These are phyloP conservation scores for Neonectria hederae DNA, from an alignment of 2,329 filamentous ascomycete genomes.

Conservation along the genomic window DNA sequence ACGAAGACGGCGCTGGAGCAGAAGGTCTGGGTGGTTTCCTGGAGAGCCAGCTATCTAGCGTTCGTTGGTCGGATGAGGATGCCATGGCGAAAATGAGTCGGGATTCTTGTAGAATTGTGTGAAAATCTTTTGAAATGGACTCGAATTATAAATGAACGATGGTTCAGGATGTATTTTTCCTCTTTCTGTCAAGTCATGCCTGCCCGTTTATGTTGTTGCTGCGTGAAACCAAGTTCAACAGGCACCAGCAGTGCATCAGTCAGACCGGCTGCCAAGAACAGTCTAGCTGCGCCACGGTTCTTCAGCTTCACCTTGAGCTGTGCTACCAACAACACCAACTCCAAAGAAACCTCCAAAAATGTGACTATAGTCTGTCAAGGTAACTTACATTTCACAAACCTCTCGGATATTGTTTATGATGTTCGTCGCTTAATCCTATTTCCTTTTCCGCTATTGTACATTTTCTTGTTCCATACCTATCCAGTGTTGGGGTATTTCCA, in stretches of 20 bases:
- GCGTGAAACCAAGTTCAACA: constrained; percentile 22
- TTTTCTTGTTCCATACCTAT: not conserved
- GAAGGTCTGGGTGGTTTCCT: constrained; percentile 19
- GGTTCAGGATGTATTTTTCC: not conserved
- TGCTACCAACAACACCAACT: not conserved
- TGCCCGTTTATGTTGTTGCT: not conserved
- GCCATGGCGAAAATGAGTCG: constrained; percentile 2
- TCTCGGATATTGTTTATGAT: not conserved
- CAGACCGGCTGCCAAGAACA: constrained; percentile 10
- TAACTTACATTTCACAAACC: not conserved
- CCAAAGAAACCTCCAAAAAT: too few species aligned
- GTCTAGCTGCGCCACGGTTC: constrained; percentile 9
- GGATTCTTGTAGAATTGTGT: too few species aligned
- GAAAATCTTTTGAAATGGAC: not conserved
- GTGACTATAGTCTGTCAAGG: too few species aligned
- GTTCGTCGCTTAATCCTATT: not conserved
- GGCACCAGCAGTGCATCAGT: constrained; percentile 32
- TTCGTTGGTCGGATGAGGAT: constrained; percentile 35
- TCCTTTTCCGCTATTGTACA: constrained; percentile 16
- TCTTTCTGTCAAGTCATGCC: constrained; percentile 3
- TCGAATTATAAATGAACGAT: too few species aligned
- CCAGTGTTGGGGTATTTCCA: constrained; percentile 25
- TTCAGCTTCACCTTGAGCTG: constrained; percentile 11
- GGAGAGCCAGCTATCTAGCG: constrained; percentile 44
- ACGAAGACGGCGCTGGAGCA: constrained; percentile 10